A percentile compares a stretch with the other conserved stretches of the same genome.
phyloP scores from a whole-genome alignment of 2,329 filamentous ascomycete species.

The Colletotrichum sp. region DNA sequence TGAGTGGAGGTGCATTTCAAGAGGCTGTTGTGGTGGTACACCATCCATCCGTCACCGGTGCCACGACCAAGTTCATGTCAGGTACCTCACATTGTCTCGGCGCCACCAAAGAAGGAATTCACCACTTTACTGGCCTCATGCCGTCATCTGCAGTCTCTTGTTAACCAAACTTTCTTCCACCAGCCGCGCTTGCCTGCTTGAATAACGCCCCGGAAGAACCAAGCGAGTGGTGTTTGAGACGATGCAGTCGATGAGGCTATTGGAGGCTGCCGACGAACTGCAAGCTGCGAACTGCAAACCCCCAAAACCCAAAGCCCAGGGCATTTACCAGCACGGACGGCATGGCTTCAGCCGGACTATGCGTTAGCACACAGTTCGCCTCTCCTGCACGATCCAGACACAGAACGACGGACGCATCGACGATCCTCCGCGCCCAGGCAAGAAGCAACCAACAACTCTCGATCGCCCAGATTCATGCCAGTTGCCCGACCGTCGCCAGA shows the following conservation, averaged over 20 bases:
- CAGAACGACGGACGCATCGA: slow-evolving; percentile 10
- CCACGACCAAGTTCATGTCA: background rate
- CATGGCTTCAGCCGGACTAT: slow-evolving; percentile 7
- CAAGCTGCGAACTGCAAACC: background rate
- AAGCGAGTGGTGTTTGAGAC: background rate
- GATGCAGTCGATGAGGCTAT: slow-evolving; percentile 1
- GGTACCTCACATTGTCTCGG: background rate
- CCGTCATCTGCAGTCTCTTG: background rate
- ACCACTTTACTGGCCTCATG: background rate
- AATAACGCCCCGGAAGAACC: background rate
- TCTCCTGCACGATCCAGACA: slow-evolving; percentile 4
- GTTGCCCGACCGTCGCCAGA: background rate
- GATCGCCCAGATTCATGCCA: background rate
- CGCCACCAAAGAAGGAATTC: background rate
- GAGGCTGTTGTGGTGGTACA: background rate
- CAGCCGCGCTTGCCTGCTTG: background rate
- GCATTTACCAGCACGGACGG: slow-evolving; percentile 3
- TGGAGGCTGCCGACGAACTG: background rate
- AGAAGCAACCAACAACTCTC: background rate
- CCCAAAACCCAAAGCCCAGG: background rate
- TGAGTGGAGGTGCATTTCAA: background rate
- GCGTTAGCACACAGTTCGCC: background rate
- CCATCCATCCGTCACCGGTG: background rate
- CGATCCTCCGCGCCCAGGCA: background rate
- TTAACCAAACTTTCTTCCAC: background rate